phyloP scores from a whole-genome alignment of 163 green algal species.

The Trebouxiophyceae sp. region DNA sequence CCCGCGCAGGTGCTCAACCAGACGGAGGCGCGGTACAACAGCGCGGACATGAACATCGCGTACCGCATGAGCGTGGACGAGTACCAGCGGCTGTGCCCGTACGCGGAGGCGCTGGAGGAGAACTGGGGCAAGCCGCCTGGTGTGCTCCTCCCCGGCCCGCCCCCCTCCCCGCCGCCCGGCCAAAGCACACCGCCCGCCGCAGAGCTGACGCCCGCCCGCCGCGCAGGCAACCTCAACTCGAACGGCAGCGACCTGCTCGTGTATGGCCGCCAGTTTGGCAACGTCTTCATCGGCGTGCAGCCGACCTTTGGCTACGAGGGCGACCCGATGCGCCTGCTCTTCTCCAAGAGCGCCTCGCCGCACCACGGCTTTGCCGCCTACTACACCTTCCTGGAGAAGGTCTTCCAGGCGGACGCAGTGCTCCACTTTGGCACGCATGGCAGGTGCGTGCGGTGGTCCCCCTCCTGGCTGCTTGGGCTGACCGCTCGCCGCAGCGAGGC shows the following conservation, averaged over 20 bases:
- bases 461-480: no score
- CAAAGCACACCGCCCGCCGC: not conserved
- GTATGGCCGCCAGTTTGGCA: slow-evolving; percentile 94
- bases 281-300: slow-evolving; percentile 99
- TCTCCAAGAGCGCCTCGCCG: slow-evolving; percentile 82
- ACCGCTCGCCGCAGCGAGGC: no score
- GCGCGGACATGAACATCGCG: slow-evolving; percentile 90
- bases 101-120: slow-evolving; percentile 89
- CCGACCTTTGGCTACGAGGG: slow-evolving; percentile 98
- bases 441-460: no score
- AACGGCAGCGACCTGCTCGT: slow-evolving; percentile 94
- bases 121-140: slow-evolving; percentile 96
- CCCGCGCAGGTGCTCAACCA: slow-evolving; percentile 59
- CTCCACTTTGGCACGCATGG: slow-evolving; percentile 99
- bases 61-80: slow-evolving; percentile 94
- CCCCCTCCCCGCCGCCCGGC: no score
- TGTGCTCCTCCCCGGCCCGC: slow-evolving; percentile 1
- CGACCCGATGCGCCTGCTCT: slow-evolving; percentile 98
- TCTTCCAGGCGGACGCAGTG: slow-evolving; percentile 92
- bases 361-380: slow-evolving; percentile 99
- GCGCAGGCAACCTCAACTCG: slow-evolving; percentile 86
- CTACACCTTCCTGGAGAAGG: slow-evolving; percentile 98
- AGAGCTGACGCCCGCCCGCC: no score
- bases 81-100: slow-evolving; percentile 93
- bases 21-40: slow-evolving; percentile 89